Evolutionary conservation across 2,329 filamentous ascomycete genomes (phyloP), one percentile per base, ranked within the genome.

Genomic region (Xylaria sp.): DNA sequence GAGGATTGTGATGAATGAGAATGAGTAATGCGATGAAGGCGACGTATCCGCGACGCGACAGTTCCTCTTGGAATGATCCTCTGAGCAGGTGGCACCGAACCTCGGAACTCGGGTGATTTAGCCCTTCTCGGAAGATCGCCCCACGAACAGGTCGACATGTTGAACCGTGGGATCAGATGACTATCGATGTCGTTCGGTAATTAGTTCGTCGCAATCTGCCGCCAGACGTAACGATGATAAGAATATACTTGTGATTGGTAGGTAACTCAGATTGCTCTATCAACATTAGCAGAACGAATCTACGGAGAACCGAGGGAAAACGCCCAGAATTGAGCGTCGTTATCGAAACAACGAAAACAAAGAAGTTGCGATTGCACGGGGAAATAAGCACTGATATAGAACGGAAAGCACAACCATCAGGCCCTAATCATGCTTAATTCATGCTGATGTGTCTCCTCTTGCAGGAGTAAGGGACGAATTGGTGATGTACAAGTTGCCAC

Each of bases 401-500:
- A 39, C 37, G 59, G 62, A 60, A 68, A 52, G 60, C 26, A 43
- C 62, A 24, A 41, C 37, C 3, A 39, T 21, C 44, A 59, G 42
- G 55, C 53, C 50, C 47, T 50, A 60, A 61, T 22, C 51, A 61
- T 62, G 50, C 51, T 66, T 43, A 58, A 65, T 67, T 67, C 60
- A 50, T 62, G 57, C 59, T 61, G 56, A 61, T 64, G 59, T 54
- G 66, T 63, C 53, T 46, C 53, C 52, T 58, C 56, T 48, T 58
- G n/a, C 57, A 61, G 16, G 29, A 34, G 60, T 65, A 66, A 65
- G 63, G 64, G 66, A 68, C 63, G 63, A 55, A 44, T 56, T 62
- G 66, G 66, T 72, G 72, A 72, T 74, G 72, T 73, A 74, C 68
- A 69, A 63, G 63, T 64, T 65, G 63, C 56, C 46, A 52, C 51